These are phyloP conservation scores for Phanerochaete carnosa DNA, from an alignment of 768 basidiomycete species.

Conservation along the genomic window DNA sequence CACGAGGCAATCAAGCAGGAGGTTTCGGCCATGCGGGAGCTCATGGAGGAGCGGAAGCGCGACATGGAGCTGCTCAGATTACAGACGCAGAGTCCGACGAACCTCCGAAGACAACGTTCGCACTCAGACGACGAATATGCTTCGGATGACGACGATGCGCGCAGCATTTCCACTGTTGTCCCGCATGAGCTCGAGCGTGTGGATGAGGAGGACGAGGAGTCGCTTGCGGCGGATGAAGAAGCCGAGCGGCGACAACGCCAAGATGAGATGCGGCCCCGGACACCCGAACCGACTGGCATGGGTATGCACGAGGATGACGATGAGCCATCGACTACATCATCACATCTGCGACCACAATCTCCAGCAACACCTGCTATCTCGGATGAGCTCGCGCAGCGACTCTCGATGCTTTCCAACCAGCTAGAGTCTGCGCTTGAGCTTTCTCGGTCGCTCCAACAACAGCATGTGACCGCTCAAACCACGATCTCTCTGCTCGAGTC, in stretches of 20 bases:
- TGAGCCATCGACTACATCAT: conserved; percentile 15
- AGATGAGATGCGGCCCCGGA: conserved; percentile 65
- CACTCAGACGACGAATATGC: conserved; percentile 26
- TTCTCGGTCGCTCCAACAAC: conserved; percentile 68
- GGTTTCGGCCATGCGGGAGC: conserved; percentile 64
- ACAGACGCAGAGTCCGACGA: conserved; percentile 21
- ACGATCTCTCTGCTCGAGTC: conserved; percentile 67
- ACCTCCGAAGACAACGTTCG: conserved; percentile 16
- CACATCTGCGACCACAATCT: conserved; percentile 15
- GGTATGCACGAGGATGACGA: conserved; percentile 46
- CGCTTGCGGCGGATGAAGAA: conserved; percentile 37
- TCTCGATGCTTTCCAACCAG: conserved; percentile 63
- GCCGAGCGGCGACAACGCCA: conserved; percentile 42
- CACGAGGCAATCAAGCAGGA: conserved; percentile 84
- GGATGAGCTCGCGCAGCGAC: conserved; percentile 58
- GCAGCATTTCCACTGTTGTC: conserved; percentile 70
- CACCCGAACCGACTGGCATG: conserved; percentile 74
- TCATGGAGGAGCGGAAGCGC: conserved; percentile 64
- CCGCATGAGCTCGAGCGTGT: conserved; percentile 69
- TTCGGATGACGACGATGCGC: conserved; percentile 49
- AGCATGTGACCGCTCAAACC: conserved; percentile 74
- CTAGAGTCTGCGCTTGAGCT: conserved; percentile 74
- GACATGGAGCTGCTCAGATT: conserved; percentile 39
- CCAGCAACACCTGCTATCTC: conserved; percentile 31
- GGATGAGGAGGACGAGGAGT: conserved; percentile 72